phyloP scores from a whole-genome alignment of 345 rosid species.

The Brassica napus region Da-Ae NC_063443.1:7748001-7748500 shows the following conservation, averaged over 20 bases:
- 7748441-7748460: neutral
- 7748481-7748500: neutral
- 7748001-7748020: neutral
- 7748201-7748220: neutral
- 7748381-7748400: conserved; percentile 31
- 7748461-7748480: neutral
- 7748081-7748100: neutral
- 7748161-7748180: conserved; percentile 7
- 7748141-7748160: neutral
- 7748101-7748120: neutral
- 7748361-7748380: neutral
- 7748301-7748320: neutral
- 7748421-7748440: conserved; percentile 16
- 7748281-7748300: neutral
- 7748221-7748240: neutral
- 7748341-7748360: neutral
- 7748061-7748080: neutral
- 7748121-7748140: conserved; percentile 9
- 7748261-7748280: no score
- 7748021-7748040: conserved; percentile 35
- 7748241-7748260: neutral
- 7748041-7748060: neutral
- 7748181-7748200: neutral
- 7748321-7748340: neutral
- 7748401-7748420: conserved; percentile 28